Evolutionary conservation across 2,329 filamentous ascomycete genomes (phyloP), one percentile per base, ranked within the genome.

Genomic region (Talaromyces funiculosus): DNA sequence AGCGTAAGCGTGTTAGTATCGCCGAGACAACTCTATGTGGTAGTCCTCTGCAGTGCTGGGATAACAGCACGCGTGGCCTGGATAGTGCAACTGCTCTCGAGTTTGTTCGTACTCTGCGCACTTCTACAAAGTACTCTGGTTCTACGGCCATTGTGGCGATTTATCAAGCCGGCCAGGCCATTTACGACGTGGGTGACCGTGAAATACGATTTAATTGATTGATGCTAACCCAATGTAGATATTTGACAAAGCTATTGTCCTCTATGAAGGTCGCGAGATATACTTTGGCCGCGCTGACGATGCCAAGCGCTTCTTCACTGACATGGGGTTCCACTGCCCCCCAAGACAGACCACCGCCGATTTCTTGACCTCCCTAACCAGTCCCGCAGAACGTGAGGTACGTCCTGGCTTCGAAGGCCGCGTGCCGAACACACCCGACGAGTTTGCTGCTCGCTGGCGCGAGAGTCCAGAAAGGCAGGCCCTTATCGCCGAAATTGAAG

Each of bases 201-300:
- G 16, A 12, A 20, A 24, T 6, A 22, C 18, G 10, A 20, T 10
- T 2, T 3, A 53, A 16, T 18, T 10, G 8, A 18, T 20, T 26
- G 10, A 40, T 14, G 29, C 56, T 56, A 6, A 59, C 42, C n/a
- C 26, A 7, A 14, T 20, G 31, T 70, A 84, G 61, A 74, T 84
- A 24, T 92, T 92, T 65, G 88, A 92, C 72, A 91, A 90, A 70
- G 84, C 84, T 0, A 81, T 84, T 0, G 86, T 92, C 0, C 76
- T 92, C 0, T 90, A 92, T 68, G 87, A 91, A 67, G 90, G 90
- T 1, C 81, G 87, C 1, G 83, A 92, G 69, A 92, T 93, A 67
- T 93, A 86, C 76, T 92, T 88, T 65, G 90, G 90, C 0, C 82
- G 82, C 0, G 84, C 86, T 0, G 69, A 70, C 6, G 74, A 81